phyloP scores from a whole-genome alignment of 2,329 filamentous ascomycete genomes.

The Fusarium euwallaceae region DNA sequence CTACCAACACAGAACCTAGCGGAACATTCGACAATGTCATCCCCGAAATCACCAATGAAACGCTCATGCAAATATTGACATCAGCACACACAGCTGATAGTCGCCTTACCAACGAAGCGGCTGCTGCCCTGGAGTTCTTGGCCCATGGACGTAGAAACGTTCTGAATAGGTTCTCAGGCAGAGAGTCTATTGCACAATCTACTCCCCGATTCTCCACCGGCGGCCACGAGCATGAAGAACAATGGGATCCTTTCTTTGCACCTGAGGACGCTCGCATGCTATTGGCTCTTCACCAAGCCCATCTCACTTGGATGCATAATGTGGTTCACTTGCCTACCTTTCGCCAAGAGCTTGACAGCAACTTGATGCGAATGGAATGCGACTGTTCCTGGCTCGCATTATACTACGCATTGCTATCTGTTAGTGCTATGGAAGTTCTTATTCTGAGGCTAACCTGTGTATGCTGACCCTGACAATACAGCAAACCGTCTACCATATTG shows the following conservation, averaged over 20 bases:
- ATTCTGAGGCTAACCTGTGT: background rate
- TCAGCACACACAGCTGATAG: background rate
- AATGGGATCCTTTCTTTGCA: background rate
- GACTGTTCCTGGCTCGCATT: background rate
- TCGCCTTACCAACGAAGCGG: background rate
- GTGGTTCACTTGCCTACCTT: background rate
- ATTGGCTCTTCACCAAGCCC: background rate
- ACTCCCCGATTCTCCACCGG: background rate
- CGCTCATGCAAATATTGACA: background rate
- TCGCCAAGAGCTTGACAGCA: background rate
- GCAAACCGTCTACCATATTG: background rate
- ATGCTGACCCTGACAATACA: background rate
- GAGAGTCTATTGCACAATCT: background rate
- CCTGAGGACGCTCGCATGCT: background rate
- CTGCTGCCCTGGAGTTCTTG: background rate
- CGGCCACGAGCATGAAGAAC: background rate
- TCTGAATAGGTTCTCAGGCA: background rate
- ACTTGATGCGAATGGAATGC: background rate
- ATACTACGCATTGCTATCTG: background rate
- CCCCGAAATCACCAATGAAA: background rate
- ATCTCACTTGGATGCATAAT: background rate
- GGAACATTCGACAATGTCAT: background rate
- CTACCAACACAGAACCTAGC: background rate
- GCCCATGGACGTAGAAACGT: background rate
- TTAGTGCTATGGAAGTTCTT: background rate